A percentile compares a stretch with the other conserved stretches of the same genome.
phyloP scores from a whole-genome alignment of 2,329 filamentous ascomycete species.

The Plenodomus biglobosus region DNA sequence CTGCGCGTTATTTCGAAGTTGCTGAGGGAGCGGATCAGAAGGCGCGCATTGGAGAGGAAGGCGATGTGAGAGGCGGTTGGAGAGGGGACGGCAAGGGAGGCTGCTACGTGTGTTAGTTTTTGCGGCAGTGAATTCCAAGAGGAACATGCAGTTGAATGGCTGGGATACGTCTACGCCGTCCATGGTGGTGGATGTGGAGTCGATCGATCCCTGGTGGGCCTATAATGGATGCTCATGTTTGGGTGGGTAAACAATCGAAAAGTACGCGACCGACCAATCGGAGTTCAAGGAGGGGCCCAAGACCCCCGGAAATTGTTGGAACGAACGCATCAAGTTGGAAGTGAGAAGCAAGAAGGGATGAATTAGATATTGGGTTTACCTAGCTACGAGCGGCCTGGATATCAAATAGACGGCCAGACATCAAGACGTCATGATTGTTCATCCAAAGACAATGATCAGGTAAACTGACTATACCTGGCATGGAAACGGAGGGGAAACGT shows the following conservation, averaged over 20 bases:
- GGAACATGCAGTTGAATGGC: conserved; percentile 33
- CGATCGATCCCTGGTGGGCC: conserved; percentile 5
- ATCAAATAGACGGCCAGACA: too few relatives aligned
- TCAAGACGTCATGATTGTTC: too few relatives aligned
- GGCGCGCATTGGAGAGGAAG: conserved; percentile 40
- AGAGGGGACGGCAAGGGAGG: conserved; percentile 41
- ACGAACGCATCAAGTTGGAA: too few relatives aligned
- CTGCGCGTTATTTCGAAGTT: conserved; percentile 42
- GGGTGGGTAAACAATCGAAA: conserved; percentile 32
- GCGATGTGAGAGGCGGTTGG: conserved; percentile 45
- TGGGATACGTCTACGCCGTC: conserved; percentile 32
- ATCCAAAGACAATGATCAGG: too few relatives aligned
- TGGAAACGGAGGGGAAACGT: too few relatives aligned
- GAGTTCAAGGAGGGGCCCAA: conserved; percentile 1
- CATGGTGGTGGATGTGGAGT: conserved; percentile 19
- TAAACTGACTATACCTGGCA: too few relatives aligned
- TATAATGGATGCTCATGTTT: conserved; percentile 21
- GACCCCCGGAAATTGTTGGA: too few relatives aligned
- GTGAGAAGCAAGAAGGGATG: too few relatives aligned
- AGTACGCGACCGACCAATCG: conserved; percentile 22
- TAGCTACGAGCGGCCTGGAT: too few relatives aligned
- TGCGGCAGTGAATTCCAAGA: neutral
- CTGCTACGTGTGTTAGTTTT: conserved; percentile 26
- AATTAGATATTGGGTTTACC: too few relatives aligned
- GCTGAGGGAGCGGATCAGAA: conserved; percentile 44